A percentile compares a stretch with the other conserved stretches of the same genome.
Evolutionary conservation across 805 yeast genomes (phyloP).

Genomic region (Candida maesae): DNA sequence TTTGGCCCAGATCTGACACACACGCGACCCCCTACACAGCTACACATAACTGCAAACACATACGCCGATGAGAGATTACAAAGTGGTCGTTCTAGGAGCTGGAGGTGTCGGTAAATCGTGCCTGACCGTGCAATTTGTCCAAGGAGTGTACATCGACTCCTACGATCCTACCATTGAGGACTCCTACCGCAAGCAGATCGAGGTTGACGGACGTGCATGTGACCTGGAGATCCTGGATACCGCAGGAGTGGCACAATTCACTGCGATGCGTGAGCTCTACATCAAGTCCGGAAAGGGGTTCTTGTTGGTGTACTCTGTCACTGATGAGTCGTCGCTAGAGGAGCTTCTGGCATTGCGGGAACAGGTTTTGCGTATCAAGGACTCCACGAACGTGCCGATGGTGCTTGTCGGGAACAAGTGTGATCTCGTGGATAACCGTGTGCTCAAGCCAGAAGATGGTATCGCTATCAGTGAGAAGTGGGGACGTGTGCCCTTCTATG

Average conservation of each 20-base stretch:
- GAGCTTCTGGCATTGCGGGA: constrained; percentile 78
- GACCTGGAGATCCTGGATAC: constrained; percentile 87
- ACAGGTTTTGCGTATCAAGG: constrained; percentile 82
- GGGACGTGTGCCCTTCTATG: constrained; percentile 87
- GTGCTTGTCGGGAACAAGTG: constrained; percentile 90
- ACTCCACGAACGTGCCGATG: constrained; percentile 74
- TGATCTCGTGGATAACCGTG: constrained; percentile 73
- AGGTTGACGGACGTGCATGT: constrained; percentile 83
- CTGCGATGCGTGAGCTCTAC: constrained; percentile 90
- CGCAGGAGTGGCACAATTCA: constrained; percentile 92
- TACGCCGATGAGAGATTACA: constrained; percentile 58
- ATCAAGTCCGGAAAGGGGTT: constrained; percentile 90
- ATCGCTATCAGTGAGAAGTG: constrained; percentile 77
- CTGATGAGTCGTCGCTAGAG: constrained; percentile 68
- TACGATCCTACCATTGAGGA: constrained; percentile 98
- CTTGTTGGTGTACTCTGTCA: constrained; percentile 79
- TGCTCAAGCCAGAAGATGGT: constrained; percentile 77
- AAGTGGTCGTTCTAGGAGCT: constrained; percentile 89
- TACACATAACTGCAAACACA: neutral
- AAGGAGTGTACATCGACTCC: constrained; percentile 82
- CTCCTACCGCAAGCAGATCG: constrained; percentile 84
- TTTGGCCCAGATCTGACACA: no score
- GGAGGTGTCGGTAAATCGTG: constrained; percentile 98
- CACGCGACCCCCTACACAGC: neutral
- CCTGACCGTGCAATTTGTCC: constrained; percentile 87